Evolutionary conservation across 176 grass and related monocot species (phyloP).

Genomic region (Cenchrus purpureus): DNA sequence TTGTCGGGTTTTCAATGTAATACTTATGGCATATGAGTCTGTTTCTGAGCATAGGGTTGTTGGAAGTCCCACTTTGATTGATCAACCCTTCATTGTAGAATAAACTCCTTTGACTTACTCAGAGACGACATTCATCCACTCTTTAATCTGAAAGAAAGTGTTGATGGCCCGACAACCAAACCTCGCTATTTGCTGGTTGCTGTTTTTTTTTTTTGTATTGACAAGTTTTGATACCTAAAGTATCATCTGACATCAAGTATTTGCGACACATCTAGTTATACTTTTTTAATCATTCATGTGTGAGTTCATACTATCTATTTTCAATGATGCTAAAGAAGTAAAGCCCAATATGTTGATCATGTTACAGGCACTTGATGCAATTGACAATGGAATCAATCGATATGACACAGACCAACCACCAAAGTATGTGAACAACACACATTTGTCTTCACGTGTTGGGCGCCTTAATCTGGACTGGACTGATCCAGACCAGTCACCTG

Average conservation of each 20-base stretch:
- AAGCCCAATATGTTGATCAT: slow-evolving; percentile 13
- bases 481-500: slow-evolving; percentile 87
- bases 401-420: slow-evolving; percentile 88
- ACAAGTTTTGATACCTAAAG: background rate
- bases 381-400: slow-evolving; percentile 97
- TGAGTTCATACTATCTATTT: background rate
- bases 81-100: background rate
- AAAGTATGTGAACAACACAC: slow-evolving; percentile 93
- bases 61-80: background rate
- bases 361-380: slow-evolving; percentile 85
- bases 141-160: background rate
- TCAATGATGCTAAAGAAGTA: slow-evolving; percentile 20
- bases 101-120: background rate
- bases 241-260: slow-evolving; percentile 5
- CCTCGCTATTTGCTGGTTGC: background rate
- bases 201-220: background rate
- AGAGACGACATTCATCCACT: background rate
- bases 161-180: background rate
- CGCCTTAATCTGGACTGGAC: slow-evolving; percentile 89
- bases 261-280: background rate
- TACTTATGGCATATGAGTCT: background rate
- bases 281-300: slow-evolving; percentile 5
- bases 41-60: background rate
- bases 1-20: background rate
- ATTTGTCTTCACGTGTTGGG: slow-evolving; percentile 82